phyloP scores from a whole-genome alignment of 805 yeast species.

The Cephaloascus fragrans region DNA sequence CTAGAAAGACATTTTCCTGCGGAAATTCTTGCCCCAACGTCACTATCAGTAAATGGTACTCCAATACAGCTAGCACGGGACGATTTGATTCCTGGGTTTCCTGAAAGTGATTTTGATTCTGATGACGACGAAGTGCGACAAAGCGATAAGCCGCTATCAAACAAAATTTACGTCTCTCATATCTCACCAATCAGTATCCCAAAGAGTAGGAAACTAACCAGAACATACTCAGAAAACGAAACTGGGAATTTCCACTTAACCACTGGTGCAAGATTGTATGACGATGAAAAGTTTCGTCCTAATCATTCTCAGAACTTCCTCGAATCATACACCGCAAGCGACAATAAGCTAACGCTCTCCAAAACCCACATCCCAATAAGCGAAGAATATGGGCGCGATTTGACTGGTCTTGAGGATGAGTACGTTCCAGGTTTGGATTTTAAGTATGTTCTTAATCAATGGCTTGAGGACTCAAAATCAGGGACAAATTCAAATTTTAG shows the following conservation, averaged over 20 bases:
- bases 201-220: constrained; percentile 19
- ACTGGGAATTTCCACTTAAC: constrained; percentile 45
- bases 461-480: constrained; percentile 29
- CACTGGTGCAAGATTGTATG: constrained; percentile 44
- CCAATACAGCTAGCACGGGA: background rate
- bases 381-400: constrained; percentile 5
- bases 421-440: constrained; percentile 67
- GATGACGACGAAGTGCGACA: too few species aligned
- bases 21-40: background rate
- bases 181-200: background rate
- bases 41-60: background rate
- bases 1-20: constrained; percentile 1
- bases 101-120: background rate
- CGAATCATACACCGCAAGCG: too few species aligned
- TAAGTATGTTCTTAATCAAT: constrained; percentile 32
- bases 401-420: constrained; percentile 59
- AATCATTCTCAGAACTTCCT: constrained; percentile 8
- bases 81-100: background rate
- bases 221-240: constrained; percentile 61
- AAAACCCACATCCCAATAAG: constrained; percentile 4
- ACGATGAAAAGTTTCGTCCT: constrained; percentile 44
- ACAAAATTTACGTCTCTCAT: too few species aligned
- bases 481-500: background rate
- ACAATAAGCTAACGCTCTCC: constrained; percentile 2
- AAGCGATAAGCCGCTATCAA: too few species aligned